phyloP scores from a whole-genome alignment of 805 yeast genomes.

The Candida wancherniae region DNA sequence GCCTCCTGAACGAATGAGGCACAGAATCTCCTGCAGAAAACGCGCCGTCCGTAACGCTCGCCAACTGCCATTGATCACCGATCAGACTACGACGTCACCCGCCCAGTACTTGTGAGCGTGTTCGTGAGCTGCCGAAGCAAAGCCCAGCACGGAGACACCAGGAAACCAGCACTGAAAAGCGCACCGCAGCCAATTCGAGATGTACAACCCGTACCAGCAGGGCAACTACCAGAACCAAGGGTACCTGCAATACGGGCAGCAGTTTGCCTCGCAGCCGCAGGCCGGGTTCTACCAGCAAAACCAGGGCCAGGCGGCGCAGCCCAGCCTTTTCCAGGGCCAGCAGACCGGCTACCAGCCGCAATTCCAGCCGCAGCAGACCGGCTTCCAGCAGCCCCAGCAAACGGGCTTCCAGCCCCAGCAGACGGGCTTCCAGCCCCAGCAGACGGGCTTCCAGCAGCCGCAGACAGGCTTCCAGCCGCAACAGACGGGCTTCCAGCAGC shows the following conservation, averaged over 20 bases:
- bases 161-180: neutral
- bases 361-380: conserved; percentile 21
- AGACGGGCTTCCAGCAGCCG: conserved; percentile 32
- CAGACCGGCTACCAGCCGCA: conserved; percentile 16
- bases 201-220: conserved; percentile 39
- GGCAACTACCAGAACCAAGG: conserved; percentile 17
- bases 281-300: conserved; percentile 25
- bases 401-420: conserved; percentile 35
- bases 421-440: conserved; percentile 34
- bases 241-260: conserved; percentile 20
- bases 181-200: conserved; percentile 8
- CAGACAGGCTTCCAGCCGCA: conserved; percentile 26
- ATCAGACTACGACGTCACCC: too few relatives aligned
- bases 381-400: conserved; percentile 21
- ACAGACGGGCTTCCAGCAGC: conserved; percentile 17
- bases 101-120: too few relatives aligned
- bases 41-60: too few relatives aligned
- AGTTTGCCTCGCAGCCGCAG: conserved; percentile 21
- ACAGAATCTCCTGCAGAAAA: too few relatives aligned
- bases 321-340: conserved; percentile 18
- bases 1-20: too few relatives aligned
- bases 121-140: too few relatives aligned
- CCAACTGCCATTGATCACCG: too few relatives aligned
- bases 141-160: neutral
- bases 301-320: conserved; percentile 14